Evolutionary conservation across 495 filamentous ascomycete species (phyloP).

Genomic region (Staphylotrichum longicolle): DNA sequence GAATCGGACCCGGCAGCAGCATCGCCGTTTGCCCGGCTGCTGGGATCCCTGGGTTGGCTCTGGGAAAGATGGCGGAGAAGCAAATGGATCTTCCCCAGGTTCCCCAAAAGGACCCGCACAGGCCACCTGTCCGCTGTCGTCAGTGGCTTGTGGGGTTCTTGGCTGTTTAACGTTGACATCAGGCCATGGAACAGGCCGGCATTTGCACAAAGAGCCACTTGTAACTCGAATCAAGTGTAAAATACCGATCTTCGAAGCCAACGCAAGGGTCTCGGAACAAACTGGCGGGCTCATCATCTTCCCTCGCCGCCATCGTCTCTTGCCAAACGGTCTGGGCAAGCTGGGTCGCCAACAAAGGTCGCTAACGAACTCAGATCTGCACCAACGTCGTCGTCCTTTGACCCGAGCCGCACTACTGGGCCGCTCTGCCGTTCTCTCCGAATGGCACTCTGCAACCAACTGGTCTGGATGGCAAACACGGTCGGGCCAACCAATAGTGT

Average conservation of each 20-base stretch:
- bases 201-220: too few relatives aligned
- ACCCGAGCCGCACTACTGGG: constrained; percentile 9
- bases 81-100: constrained; percentile 13
- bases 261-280: too few relatives aligned
- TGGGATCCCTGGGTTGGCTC: background rate
- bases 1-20: background rate
- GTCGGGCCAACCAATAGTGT: too few relatives aligned
- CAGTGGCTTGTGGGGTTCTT: constrained; percentile 19
- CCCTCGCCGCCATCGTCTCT: background rate
- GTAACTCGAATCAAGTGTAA: too few relatives aligned
- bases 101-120: background rate
- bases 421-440: background rate
- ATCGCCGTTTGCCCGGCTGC: constrained; percentile 6
- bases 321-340: background rate
- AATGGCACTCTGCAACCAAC: background rate
- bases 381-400: constrained; percentile 9
- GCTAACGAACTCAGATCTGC: background rate
- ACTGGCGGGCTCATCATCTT: too few relatives aligned
- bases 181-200: background rate
- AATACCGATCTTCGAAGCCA: too few relatives aligned
- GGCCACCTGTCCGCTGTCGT: constrained; percentile 15
- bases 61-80: background rate
- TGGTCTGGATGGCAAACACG: too few relatives aligned
- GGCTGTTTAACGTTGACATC: background rate
- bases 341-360: too few relatives aligned